Percentiles rank a stretch among this genome's conserved stretches.
These are phyloP conservation scores for Lachancea sp. DNA, from an alignment of 805 yeast species.

Conservation along the genomic window DNA sequence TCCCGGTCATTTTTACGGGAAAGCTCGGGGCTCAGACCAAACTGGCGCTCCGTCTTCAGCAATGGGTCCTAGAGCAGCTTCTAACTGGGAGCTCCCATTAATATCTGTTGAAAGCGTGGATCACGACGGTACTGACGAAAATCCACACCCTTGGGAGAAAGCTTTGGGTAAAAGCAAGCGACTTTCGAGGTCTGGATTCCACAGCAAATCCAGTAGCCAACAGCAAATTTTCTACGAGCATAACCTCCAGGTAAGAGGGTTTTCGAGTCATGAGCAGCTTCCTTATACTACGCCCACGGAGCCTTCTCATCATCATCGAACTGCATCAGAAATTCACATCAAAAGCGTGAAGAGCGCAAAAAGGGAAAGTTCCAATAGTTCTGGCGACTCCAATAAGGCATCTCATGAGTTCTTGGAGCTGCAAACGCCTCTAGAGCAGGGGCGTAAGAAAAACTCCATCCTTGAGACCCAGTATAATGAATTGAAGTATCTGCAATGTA, in stretches of 20 bases:
- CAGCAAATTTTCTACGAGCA: slow-evolving; percentile 2
- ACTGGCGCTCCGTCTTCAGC: neutral
- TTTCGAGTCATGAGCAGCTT: neutral
- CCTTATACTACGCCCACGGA: slow-evolving; percentile 16
- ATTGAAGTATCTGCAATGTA: slow-evolving; percentile 22
- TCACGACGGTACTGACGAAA: slow-evolving; percentile 3
- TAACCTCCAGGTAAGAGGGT: neutral
- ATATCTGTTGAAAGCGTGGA: slow-evolving; percentile 12
- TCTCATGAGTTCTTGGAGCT: slow-evolving; percentile 7
- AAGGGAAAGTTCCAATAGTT: neutral
- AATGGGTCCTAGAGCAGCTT: neutral
- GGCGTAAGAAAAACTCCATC: neutral
- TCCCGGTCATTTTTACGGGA: slow-evolving; percentile 1
- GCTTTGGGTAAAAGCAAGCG: slow-evolving; percentile 15
- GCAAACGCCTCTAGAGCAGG: neutral
- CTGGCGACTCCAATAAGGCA: slow-evolving; percentile 3
- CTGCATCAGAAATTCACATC: slow-evolving; percentile 5
- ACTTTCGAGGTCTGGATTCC: slow-evolving; percentile 18
- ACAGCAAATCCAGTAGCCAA: slow-evolving; percentile 2
- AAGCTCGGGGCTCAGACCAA: neutral
- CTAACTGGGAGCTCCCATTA: slow-evolving; percentile 10
- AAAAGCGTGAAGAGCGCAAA: neutral
- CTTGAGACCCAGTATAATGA: slow-evolving; percentile 24
- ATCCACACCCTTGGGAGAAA: slow-evolving; percentile 6
- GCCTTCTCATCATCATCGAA: slow-evolving; percentile 2